Evolutionary conservation across 1,284 basidiomycete genomes (phyloP).

Genomic region (Thecaphora thlaspeos): DNA sequence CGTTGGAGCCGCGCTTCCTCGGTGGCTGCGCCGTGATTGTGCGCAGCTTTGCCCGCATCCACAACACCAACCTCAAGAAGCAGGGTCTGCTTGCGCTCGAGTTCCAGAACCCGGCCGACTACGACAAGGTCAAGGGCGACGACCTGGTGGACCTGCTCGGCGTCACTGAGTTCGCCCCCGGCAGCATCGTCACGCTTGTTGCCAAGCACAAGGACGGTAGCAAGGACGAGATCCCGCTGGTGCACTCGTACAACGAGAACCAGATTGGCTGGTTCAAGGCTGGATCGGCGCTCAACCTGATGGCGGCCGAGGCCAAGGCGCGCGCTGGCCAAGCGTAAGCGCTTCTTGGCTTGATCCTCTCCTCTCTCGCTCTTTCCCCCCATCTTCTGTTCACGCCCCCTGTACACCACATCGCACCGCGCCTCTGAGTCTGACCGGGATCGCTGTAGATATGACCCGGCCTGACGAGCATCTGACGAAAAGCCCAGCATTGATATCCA

Average conservation of each 20-base stretch:
- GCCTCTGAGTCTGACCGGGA: too few relatives aligned
- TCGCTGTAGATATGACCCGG: too few relatives aligned
- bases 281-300: conserved; percentile 55
- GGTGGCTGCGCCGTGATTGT: conserved; percentile 93
- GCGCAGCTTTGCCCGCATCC: conserved; percentile 95
- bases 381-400: too few relatives aligned
- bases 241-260: conserved; percentile 55
- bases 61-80: conserved; percentile 90
- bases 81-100: conserved; percentile 55
- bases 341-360: too few relatives aligned
- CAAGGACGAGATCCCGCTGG: conserved; percentile 52
- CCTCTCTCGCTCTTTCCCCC: too few relatives aligned
- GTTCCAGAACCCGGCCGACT: conserved; percentile 53
- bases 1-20: conserved; percentile 94
- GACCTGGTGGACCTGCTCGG: conserved; percentile 52
- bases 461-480: too few relatives aligned
- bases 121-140: conserved; percentile 53
- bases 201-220: conserved; percentile 55
- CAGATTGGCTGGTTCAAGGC: conserved; percentile 58
- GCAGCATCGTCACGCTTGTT: conserved; percentile 48
- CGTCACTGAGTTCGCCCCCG: conserved; percentile 51
- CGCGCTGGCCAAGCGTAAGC: not conserved
- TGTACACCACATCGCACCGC: too few relatives aligned
- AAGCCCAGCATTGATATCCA: too few relatives aligned
- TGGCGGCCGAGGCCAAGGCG: conserved; percentile 48